Evolutionary conservation across 129 eudicot genomes (phyloP).

Genomic region (Mikania micrantha): DNA sequence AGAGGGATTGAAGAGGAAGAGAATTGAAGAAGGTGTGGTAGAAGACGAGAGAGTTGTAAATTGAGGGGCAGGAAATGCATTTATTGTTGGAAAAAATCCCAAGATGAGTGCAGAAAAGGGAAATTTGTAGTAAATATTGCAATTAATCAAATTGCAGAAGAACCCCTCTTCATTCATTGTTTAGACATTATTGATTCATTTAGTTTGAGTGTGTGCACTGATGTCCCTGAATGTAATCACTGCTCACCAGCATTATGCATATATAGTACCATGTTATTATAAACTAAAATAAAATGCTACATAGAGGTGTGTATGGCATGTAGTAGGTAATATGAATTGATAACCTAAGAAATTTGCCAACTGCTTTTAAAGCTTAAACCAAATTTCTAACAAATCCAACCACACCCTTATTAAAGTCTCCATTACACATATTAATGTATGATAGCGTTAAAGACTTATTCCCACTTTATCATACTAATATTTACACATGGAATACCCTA

Average conservation of each 20-base stretch:
- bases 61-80: constrained; percentile 58
- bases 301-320: constrained; percentile 20
- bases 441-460: constrained; percentile 27
- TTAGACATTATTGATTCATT: constrained; percentile 29
- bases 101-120: constrained; percentile 53
- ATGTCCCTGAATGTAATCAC: constrained; percentile 13
- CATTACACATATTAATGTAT: constrained; percentile 27
- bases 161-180: constrained; percentile 60
- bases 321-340: constrained; percentile 31
- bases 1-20: constrained; percentile 23
- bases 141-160: constrained; percentile 43
- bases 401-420: constrained; percentile 35
- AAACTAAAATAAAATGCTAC: constrained; percentile 9
- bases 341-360: constrained; percentile 29
- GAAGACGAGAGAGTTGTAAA: constrained; percentile 48
- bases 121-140: constrained; percentile 53
- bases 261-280: constrained; percentile 30
- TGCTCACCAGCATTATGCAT: background rate
- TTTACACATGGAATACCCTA: constrained; percentile 30
- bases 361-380: constrained; percentile 60
- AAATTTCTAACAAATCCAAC: constrained; percentile 73
- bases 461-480: constrained; percentile 27
- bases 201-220: constrained; percentile 23
- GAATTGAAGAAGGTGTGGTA: constrained; percentile 41
- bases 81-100: constrained; percentile 57